Evolutionary conservation across 176 grass and related monocot species (phyloP), one percentile per base, ranked within the genome.

Genomic region (Oryza meridionalis): DNA sequence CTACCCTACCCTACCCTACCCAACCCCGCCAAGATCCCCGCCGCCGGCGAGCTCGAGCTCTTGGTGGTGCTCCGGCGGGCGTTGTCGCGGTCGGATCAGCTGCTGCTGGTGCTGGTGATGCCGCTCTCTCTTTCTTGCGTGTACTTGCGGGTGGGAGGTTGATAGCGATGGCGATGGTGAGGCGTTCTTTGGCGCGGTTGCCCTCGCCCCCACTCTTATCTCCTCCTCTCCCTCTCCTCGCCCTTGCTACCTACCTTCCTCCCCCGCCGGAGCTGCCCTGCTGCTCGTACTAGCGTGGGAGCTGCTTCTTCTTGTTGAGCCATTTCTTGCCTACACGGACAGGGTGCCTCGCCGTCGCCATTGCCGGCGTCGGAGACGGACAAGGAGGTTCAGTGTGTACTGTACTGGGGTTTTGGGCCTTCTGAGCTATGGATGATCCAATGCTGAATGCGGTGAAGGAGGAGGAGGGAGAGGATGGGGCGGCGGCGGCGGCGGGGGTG

Each of bases 401-500:
- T 13, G 5, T 35, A 12, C 10, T 2, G 33, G 4, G 33, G 33
- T 35, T 35, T 35, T 35, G 33, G 33, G 29, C 29, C 29, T 31
- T 31, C 29, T 31, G 29, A 31, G 29, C 29, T 31, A 31, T 31
- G 29, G 29, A 31, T 31, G 29, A 31, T 31, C 71, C 86, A 45
- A 62, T 81, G 84, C 62, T 84, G 77, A 92, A 91, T 26, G 71
- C 63, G 16, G 90, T 94, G 19, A 97, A 97, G 78, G 88, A 86
- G 81, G 90, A 90, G 88, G 92, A 91, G 82, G 35, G 35, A 6
- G 75, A 69, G n/a, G 74, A 94, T 15, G 74, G 38, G 38, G 38
- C 38, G 38, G 40, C 40, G 45, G 22, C 46, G 11, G 80, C 43
- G 46, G 29, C 22, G 1, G 49, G 24, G 0, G 70, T 69, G 25